Conservation (phyloP, 441 rosid genomes). For the Arabidopsis hybrid region DNA sequence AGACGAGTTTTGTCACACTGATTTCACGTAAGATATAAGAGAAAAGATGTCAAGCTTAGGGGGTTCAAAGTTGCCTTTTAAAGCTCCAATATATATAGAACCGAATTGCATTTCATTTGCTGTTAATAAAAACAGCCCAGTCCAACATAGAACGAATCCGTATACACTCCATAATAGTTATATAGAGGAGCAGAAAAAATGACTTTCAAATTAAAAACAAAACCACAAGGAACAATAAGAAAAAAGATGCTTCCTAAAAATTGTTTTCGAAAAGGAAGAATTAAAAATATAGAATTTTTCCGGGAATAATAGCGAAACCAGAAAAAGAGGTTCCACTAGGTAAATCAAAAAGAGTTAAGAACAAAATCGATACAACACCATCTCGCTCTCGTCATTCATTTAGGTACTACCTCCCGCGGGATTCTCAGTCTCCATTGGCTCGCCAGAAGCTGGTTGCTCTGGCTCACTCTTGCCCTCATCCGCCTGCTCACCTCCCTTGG, state of each 20-base stretch:
- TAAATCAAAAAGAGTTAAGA: neutral
- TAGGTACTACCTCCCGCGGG: slow-evolving; percentile 37
- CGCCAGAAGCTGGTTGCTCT: slow-evolving; percentile 53
- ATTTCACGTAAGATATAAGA: too few species aligned
- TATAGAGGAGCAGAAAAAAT: neutral
- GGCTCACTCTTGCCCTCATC: slow-evolving; percentile 49
- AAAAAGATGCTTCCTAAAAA: neutral
- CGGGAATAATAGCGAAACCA: slow-evolving; percentile 7
- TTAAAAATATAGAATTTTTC: neutral
- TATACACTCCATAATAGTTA: neutral
- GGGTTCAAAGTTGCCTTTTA: too few species aligned
- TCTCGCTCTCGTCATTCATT: neutral
- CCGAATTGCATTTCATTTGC: neutral
- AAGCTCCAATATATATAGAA: too few species aligned
- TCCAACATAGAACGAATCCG: neutral
- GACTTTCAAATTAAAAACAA: slow-evolving; percentile 2
- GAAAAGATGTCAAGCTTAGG: too few species aligned
- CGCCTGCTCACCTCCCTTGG: slow-evolving; percentile 55
- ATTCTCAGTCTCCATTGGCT: slow-evolving; percentile 81
- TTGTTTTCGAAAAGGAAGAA: slow-evolving; percentile 4
- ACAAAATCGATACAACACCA: slow-evolving; percentile 35
- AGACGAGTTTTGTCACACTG: too few species aligned
- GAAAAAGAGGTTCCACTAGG: slow-evolving; percentile 23
- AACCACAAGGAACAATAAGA: neutral
- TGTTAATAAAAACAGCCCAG: neutral